Percentiles rank a stretch among this genome's conserved stretches.
phyloP scores from a whole-genome alignment of 345 rosid genomes.

The Populus ilicifolia region DNA sequence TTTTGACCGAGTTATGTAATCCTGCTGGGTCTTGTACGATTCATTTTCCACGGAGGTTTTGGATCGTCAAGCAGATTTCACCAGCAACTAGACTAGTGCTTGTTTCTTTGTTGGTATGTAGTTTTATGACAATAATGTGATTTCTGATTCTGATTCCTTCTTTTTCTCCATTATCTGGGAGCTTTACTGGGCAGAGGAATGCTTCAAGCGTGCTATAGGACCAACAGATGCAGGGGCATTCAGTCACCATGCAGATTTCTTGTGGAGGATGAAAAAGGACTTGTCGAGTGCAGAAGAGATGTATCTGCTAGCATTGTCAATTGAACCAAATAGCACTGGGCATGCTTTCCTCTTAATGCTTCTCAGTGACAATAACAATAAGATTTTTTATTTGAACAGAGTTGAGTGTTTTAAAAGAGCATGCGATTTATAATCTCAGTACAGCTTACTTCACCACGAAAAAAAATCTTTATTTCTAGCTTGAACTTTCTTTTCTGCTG shows the following conservation, averaged over 20 bases:
- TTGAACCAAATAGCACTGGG: conserved; percentile 44
- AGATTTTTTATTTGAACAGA: not conserved
- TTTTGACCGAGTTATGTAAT: too few species aligned
- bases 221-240: conserved; percentile 61
- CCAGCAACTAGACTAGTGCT: too few species aligned
- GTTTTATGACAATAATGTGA: not conserved
- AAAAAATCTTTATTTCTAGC: not conserved
- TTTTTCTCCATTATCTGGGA: not conserved
- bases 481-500: not conserved
- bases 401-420: not conserved
- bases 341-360: conserved; percentile 40
- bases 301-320: conserved; percentile 56
- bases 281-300: conserved; percentile 71
- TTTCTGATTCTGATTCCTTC: not conserved
- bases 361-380: not conserved
- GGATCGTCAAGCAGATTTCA: too few species aligned
- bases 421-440: not conserved
- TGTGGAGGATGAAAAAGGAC: conserved; percentile 64
- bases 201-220: conserved; percentile 58
- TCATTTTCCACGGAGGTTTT: too few species aligned
- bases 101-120: not conserved
- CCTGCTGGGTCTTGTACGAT: too few species aligned
- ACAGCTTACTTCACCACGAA: not conserved
- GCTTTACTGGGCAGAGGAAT: conserved; percentile 58
- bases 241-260: conserved; percentile 59